phyloP scores from a whole-genome alignment of 148 eudicot genomes.

The Rheum nobile region DNA sequence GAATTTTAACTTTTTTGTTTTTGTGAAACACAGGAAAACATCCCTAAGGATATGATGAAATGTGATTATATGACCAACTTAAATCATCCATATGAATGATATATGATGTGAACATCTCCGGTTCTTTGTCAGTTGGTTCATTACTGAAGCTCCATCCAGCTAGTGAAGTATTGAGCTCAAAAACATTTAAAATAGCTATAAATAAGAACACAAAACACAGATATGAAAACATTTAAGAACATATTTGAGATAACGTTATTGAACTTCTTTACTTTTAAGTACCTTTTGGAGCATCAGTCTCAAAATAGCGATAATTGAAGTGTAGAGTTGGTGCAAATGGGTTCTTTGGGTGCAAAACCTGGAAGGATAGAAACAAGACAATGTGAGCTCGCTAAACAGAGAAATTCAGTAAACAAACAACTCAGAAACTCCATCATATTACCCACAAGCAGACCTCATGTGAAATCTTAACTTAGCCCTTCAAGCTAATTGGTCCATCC shows the following conservation, averaged over 20 bases:
- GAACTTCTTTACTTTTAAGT: neutral
- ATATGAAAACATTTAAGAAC: neutral
- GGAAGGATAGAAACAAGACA: neutral
- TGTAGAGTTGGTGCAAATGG: conserved; percentile 98
- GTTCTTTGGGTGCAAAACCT: conserved; percentile 96
- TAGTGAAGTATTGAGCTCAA: neutral
- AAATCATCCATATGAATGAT: no score
- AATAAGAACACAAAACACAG: neutral
- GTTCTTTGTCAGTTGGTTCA: neutral
- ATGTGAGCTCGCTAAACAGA: neutral
- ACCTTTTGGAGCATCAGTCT: conserved; percentile 98
- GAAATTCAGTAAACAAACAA: neutral
- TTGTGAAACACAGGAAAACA: no score
- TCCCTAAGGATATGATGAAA: no score
- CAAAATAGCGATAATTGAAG: conserved; percentile 97
- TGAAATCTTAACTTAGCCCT: neutral
- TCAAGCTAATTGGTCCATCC: no score
- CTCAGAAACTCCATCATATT: neutral
- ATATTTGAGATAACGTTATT: neutral
- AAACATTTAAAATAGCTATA: neutral
- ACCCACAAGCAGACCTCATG: neutral
- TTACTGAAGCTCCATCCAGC: neutral
- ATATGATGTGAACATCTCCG: neutral
- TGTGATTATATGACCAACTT: no score
- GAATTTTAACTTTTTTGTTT: no score